Evolutionary conservation across 1,284 basidiomycete genomes (phyloP).

Genomic region (Mrakiaceae sp.): DNA sequence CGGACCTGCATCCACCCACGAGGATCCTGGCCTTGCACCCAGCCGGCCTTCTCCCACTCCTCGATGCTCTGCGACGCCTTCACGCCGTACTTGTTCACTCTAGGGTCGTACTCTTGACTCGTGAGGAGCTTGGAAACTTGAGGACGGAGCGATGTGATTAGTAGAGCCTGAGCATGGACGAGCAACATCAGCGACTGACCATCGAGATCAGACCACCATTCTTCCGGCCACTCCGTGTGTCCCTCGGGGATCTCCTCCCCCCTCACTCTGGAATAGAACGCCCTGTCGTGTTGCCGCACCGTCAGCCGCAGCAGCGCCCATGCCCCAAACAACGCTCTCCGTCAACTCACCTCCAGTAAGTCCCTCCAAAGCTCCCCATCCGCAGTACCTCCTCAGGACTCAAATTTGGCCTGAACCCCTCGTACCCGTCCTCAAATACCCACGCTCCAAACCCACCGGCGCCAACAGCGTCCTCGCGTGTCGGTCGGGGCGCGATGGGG

Average conservation of each 20-base stretch:
- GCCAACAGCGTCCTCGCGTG: background rate
- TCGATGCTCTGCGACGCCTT: constrained; percentile 16
- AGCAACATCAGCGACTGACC: background rate
- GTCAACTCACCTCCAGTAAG: constrained; percentile 5
- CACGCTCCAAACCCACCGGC: background rate
- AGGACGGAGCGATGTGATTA: background rate
- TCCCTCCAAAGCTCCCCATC: constrained; percentile 9
- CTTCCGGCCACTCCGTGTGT: background rate
- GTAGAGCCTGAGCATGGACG: background rate
- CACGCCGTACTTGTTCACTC: constrained; percentile 12
- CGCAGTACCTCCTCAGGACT: constrained; percentile 12
- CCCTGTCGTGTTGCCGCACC: background rate
- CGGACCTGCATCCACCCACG: constrained; percentile 16
- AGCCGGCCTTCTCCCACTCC: constrained; percentile 15
- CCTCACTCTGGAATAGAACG: constrained; percentile 4
- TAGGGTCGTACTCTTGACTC: background rate
- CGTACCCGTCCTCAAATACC: constrained; percentile 13
- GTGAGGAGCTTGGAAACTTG: background rate
- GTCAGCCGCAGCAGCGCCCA: background rate
- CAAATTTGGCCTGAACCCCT: constrained; percentile 15
- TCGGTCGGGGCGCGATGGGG: background rate
- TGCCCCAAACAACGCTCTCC: background rate
- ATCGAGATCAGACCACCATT: constrained; percentile 5
- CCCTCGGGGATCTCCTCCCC: background rate
- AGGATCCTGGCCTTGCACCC: constrained; percentile 12